Evolutionary conservation across 495 filamentous ascomycete species (phyloP).

Genomic region (Margaritispora aquatica): DNA sequence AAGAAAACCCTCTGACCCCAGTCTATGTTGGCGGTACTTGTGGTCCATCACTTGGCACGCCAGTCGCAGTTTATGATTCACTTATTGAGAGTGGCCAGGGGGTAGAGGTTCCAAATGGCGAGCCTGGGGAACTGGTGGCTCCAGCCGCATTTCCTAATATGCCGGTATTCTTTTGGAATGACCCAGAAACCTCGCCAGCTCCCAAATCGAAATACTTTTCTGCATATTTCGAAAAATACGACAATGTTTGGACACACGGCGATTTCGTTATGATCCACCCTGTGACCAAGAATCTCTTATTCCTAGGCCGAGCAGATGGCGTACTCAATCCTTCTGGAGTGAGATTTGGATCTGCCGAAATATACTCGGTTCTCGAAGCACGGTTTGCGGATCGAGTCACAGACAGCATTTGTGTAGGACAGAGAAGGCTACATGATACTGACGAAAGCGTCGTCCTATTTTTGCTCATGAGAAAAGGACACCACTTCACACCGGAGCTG

Average conservation of each 20-base stretch:
- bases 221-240: conserved; percentile 67
- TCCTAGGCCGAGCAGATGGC: conserved; percentile 81
- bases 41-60: conserved; percentile 55
- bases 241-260: conserved; percentile 74
- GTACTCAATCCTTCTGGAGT: conserved; percentile 86
- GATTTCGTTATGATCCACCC: conserved; percentile 72
- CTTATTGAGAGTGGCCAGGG: conserved; percentile 45
- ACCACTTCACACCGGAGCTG: conserved; percentile 46
- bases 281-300: conserved; percentile 53
- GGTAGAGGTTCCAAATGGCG: conserved; percentile 50
- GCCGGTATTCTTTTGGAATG: conserved; percentile 67
- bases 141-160: conserved; percentile 65
- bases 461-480: conserved; percentile 60
- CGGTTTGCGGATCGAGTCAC: conserved; percentile 49
- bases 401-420: conserved; percentile 72
- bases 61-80: conserved; percentile 60
- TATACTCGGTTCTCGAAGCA: conserved; percentile 67
- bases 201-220: conserved; percentile 50
- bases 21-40: conserved; percentile 68
- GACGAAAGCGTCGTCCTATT: conserved; percentile 77
- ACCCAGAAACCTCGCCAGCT: conserved; percentile 29
- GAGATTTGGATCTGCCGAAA: conserved; percentile 78
- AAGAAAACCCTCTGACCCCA: conserved; percentile 60
- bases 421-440: conserved; percentile 56
- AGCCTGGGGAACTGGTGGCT: conserved; percentile 68